Evolutionary conservation across 2,329 filamentous ascomycete genomes (phyloP).

Genomic region (Colletotrichum trifolii): DNA sequence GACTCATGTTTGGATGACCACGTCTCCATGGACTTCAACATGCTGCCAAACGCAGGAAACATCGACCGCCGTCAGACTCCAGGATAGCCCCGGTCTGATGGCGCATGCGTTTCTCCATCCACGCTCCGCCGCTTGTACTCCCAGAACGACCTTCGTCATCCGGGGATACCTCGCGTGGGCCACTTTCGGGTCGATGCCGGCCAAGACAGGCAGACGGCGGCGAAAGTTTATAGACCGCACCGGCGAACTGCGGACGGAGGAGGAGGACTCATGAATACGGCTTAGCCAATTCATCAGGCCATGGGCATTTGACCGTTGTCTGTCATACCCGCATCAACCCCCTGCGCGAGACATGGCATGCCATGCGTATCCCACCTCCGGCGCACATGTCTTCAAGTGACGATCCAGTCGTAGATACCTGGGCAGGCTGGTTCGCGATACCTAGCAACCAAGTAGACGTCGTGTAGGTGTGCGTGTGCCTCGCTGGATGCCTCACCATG

Average conservation of each 20-base stretch:
- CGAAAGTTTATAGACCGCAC: not conserved
- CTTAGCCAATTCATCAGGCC: constrained; percentile 3
- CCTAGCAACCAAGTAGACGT: no score
- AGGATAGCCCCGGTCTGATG: constrained; percentile 18
- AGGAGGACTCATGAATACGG: constrained; percentile 5
- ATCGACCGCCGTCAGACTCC: constrained; percentile 15
- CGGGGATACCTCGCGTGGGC: constrained; percentile 27
- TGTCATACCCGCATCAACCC: constrained; percentile 28
- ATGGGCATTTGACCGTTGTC: constrained; percentile 11
- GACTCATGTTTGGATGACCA: constrained; percentile 8
- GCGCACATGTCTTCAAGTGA: constrained; percentile 32
- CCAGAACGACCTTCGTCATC: constrained; percentile 32
- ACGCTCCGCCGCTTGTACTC: constrained; percentile 4
- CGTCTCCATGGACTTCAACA: not conserved
- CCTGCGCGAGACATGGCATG: constrained; percentile 1
- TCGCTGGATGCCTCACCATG: constrained; percentile 26
- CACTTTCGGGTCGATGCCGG: constrained; percentile 30
- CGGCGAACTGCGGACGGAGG: constrained; percentile 20
- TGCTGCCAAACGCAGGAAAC: not conserved
- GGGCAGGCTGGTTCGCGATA: not conserved
- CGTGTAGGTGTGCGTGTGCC: constrained; percentile 7
- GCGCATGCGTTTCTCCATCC: constrained; percentile 10
- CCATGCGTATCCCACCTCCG: constrained; percentile 12
- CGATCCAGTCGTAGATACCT: not conserved
- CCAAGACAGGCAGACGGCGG: constrained; percentile 16